Evolutionary conservation across 441 rosid genomes (phyloP), one percentile per base, ranked within the genome.

Genomic region (Corymbia calophylla): DNA sequence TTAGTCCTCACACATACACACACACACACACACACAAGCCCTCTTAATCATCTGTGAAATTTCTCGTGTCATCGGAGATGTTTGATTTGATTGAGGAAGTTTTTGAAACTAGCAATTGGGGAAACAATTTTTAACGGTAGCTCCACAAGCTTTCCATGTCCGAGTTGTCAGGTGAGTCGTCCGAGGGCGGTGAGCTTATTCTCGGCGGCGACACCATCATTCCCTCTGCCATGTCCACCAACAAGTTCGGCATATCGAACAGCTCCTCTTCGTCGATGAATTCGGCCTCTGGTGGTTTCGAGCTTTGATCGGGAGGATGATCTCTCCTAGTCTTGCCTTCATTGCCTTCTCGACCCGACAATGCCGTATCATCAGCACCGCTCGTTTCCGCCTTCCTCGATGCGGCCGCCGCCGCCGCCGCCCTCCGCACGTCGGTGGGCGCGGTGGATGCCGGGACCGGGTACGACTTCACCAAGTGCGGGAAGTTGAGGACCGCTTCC

Each of bases 141-240:
- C 96, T 95, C 99, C 99, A 97, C 27, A 97, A 91, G 60, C 93
- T 94, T 87, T 94, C 98, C 56, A 92, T 96, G 68, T 94, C 94
- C 0, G 95, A 94, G 90, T 92, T 94, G 92, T 93, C 97, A 10
- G 94, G 94, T 8, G 96, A 96, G 86, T 94, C 94, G 89, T 96
- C 95, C 4, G 93, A 88, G 31, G 93, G 93, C 31, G 96, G 91
- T 29, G 96, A 89, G 89, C 90, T 91, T 54, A 97, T 93, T 93
- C 99, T 94, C 10, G 99, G 99, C 1, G 98, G 99, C 9, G 97
- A 95, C 88, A 96, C 92, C 95, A 97, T 91, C 98, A 97, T 93
- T 88, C 99, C 99, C 88, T 93, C 97, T 0, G 99, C 99, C 99
- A 97, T 97, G 89, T 96, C 97, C 90, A 92, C 97, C 87, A 97